Evolutionary conservation across 805 yeast species (phyloP), one percentile per base, ranked within the genome.

Genomic region (Komagataella pseudopastoris): DNA sequence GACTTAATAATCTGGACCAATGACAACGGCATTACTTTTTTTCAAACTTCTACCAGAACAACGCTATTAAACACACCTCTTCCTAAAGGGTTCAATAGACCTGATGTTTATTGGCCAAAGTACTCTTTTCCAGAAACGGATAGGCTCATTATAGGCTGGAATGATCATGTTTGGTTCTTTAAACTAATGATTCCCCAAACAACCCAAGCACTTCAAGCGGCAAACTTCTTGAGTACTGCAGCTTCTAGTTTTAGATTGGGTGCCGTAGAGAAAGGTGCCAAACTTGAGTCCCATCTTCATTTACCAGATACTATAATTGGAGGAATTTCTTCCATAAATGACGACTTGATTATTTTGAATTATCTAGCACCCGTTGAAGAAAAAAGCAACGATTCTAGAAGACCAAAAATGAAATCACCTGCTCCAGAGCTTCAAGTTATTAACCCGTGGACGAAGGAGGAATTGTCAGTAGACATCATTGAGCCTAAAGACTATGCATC

Each of bases 31-130:
- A 80, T 91, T 18, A 73, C 81, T 1, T 69, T 88, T 18, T 83
- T 76, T 58, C 87, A 85, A 58, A 69, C 78, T 4, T 59, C 76
- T 2, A 67, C 83, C 1, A 73, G 74, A 49, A 66, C 71, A 6
- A 62, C 72, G 6, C 66, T 90, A 3, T 63, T 73, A 22, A 71
- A 71, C 20, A 74, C 87, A 6, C 71, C 77, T 3, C 71, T 81
- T 47, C 89, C 93, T 0, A 61, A 65, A 14, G 75, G 72, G 45
- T 69, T 67, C 58, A 82, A 71, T 4, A 70, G 90, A 20, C 81
- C 95, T 2, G 96, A 88, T 56, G 65, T 90, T 44, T 88, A 84
- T 58, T 82, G 93, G 81, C 97, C 98, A 0, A 75, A 85, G 49
- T 75, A 86, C 3, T 79, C 78, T 52, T 73, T 74, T 51, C 80